phyloP scores from a whole-genome alignment of 768 basidiomycete genomes.

The Termitomyces heimii region DNA sequence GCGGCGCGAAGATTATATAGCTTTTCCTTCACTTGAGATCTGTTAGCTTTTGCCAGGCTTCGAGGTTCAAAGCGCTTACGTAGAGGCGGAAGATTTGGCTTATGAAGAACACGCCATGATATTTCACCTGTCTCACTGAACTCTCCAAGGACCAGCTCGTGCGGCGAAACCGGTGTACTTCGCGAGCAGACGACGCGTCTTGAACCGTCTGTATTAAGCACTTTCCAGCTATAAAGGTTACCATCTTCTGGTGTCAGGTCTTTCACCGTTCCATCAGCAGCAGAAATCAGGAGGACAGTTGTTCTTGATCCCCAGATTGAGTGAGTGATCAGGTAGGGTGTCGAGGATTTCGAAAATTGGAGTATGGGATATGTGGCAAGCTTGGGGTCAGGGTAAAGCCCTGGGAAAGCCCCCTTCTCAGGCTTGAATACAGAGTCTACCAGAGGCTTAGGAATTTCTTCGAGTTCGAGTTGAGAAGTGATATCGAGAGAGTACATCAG shows the following conservation, averaged over 20 bases:
- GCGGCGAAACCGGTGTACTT: conserved; percentile 41
- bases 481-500: conserved; percentile 42
- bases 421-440: conserved; percentile 39
- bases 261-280: conserved; percentile 30
- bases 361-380: conserved; percentile 39
- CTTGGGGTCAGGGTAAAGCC: conserved; percentile 50
- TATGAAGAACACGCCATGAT: conserved; percentile 37
- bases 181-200: conserved; percentile 39
- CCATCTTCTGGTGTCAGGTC: conserved; percentile 37
- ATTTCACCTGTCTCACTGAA: conserved; percentile 19
- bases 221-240: conserved; percentile 43
- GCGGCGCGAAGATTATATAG: conserved; percentile 34
- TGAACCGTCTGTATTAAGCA: conserved; percentile 43
- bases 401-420: conserved; percentile 44
- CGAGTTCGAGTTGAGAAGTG: conserved; percentile 6
- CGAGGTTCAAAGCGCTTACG: conserved; percentile 27
- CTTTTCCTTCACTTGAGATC: conserved; percentile 34
- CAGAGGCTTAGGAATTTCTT: conserved; percentile 19
- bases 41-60: neutral
- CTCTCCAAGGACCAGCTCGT: conserved; percentile 44
- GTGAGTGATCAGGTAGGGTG: conserved; percentile 31
- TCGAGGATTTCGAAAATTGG: conserved; percentile 7
- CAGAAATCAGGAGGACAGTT: conserved; percentile 42
- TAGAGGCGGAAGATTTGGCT: conserved; percentile 29
- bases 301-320: conserved; percentile 51